Conservation (phyloP, 805 yeast species). For the Tanozyma kutaoensis region DNA sequence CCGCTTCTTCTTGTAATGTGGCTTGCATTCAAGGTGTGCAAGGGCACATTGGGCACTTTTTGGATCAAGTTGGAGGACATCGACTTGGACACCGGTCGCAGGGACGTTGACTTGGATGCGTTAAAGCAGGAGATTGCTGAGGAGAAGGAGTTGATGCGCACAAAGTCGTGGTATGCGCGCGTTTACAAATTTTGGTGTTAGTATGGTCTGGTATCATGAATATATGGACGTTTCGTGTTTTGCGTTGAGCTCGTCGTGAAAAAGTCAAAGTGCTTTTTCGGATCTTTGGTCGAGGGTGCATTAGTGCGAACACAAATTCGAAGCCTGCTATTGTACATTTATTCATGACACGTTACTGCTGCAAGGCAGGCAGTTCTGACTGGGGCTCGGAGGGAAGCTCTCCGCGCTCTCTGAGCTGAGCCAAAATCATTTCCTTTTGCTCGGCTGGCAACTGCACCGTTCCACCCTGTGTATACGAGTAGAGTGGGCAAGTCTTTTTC, state of each 20-base stretch:
- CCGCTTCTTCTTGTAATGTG: conserved; percentile 30
- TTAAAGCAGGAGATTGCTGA: conserved; percentile 28
- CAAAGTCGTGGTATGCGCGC: conserved; percentile 12
- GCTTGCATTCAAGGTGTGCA: conserved; percentile 22
- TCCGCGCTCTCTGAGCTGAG: background rate
- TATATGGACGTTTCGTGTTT: too few species aligned
- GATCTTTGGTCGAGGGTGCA: background rate
- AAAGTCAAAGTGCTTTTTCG: too few species aligned
- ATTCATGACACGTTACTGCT: background rate
- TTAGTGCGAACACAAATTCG: background rate
- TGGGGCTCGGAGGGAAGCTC: background rate
- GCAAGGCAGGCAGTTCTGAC: conserved; percentile 1
- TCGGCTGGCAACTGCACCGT: conserved; percentile 8
- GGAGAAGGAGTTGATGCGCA: conserved; percentile 13
- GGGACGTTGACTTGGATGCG: conserved; percentile 9
- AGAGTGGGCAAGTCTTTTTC: conserved; percentile 81
- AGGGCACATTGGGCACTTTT: conserved; percentile 3
- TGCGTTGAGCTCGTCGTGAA: too few species aligned
- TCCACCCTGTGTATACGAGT: conserved; percentile 26
- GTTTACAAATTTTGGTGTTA: conserved; percentile 16
- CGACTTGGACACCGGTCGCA: conserved; percentile 9
- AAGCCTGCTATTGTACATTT: background rate
- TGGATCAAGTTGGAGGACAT: conserved; percentile 33
- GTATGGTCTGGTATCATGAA: too few species aligned
- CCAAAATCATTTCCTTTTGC: conserved; percentile 7